Base-by-base conservation (phyloP, 352 stramenopile genomes). In the Phytopythium boreale region DNA sequence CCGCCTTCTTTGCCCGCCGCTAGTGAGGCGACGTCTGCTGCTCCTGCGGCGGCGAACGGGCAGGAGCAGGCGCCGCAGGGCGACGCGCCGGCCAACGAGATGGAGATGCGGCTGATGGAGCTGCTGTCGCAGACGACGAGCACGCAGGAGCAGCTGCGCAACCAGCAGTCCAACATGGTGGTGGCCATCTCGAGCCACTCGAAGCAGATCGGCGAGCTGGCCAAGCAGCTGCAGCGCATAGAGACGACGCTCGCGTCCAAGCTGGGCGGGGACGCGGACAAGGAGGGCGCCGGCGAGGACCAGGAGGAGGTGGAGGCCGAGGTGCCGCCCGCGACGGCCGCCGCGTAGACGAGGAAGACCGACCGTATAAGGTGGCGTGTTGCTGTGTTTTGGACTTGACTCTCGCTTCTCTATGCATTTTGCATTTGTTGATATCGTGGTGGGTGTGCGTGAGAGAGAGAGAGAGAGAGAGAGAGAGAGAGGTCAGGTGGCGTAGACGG, bases 161-260 rank as follows among this genome's bases (percentile, higher is more conserved):
- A 84, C 62, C 78, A 87, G 59, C 78, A 87, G 55, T 72, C 69
- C 0, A 72, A 81, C 41, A 87, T 87, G 78, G 78, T 84, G 47
- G 64, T 64, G 17, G 73, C 78, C 10, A 80, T 87, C 55, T 77
- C 61, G 58, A 76, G 66, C 27, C 78, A 87, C 68, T 79, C 73
- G 37, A 76, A 84, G 59, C 78, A 87, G 70, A 82, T 87, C 62
- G 73, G 67, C 51, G 71, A 78, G 17, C 56, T 87, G 17, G 76
- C 78, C 27, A 79, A 84, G 69, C 76, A 87, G 60, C 65, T 87
- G 59, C 69, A 82, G 56, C 72, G 76, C n/a, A 87, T 87, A 67
- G 78, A 87, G 50, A 71, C 43, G 59, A 81, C 75, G n/a, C 61
- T 84, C 24, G 64, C 66, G 51, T 63, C 66, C 56, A 83, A 83